These are phyloP conservation scores for Zychaea mexicana DNA, from an alignment of 371 early-diverging fungal species.

Conservation along the genomic window DNA sequence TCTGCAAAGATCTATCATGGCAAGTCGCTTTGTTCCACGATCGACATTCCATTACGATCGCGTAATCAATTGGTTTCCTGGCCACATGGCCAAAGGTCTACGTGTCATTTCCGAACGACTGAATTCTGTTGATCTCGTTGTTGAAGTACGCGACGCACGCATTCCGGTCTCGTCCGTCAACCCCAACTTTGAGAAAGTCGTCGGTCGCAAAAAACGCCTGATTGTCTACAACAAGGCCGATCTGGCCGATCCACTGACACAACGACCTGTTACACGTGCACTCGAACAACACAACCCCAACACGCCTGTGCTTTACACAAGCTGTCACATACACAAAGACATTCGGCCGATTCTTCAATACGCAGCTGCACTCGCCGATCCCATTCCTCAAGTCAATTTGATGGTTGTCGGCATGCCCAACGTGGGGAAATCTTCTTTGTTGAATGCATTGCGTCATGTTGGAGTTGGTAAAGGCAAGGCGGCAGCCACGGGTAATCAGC, in stretches of 20 bases:
- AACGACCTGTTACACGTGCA: conserved; percentile 47
- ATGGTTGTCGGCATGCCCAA: conserved; percentile 97
- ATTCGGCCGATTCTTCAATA: conserved; percentile 66
- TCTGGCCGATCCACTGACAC: conserved; percentile 68
- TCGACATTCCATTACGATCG: conserved; percentile 61
- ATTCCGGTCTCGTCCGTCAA: conserved; percentile 92
- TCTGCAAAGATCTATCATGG: too few relatives aligned
- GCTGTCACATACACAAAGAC: conserved; percentile 62
- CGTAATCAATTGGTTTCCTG: conserved; percentile 94
- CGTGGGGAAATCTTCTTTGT: conserved; percentile 93
- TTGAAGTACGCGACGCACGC: conserved; percentile 94
- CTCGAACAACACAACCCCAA: conserved; percentile 47
- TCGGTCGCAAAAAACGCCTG: conserved; percentile 67
- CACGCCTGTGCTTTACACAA: conserved; percentile 73
- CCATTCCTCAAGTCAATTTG: conserved; percentile 55
- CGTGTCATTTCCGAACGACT: conserved; percentile 73
- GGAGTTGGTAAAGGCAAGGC: conserved; percentile 81
- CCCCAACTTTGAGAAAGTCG: conserved; percentile 76
- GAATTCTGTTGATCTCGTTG: conserved; percentile 80
- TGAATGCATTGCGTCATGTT: conserved; percentile 81
- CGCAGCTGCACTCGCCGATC: conserved; percentile 56
- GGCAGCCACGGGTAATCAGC: conserved; percentile 82
- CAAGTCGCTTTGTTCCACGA: conserved; percentile 38
- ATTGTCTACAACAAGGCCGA: conserved; percentile 95
- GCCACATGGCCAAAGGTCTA: conserved; percentile 91